These are phyloP conservation scores for Cytospora paraplurivora DNA, from an alignment of 2,329 filamentous ascomycete genomes.

Conservation along the genomic window DNA sequence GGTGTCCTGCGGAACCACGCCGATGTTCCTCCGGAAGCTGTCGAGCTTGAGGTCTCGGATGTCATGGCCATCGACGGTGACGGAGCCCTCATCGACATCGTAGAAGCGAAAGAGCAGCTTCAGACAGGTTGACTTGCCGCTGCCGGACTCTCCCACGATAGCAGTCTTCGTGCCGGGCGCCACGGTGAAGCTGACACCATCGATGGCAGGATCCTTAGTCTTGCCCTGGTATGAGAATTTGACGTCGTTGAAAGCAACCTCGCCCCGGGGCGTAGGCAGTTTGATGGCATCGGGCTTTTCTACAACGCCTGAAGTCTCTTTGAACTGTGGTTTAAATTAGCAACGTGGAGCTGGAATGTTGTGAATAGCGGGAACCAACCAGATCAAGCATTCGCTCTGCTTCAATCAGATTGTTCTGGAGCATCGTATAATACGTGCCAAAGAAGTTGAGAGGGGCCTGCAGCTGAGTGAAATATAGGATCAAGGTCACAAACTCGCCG, in stretches of 20 bases:
- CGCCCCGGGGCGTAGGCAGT: conserved; percentile 39
- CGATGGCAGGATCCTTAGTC: conserved; percentile 40
- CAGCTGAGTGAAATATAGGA: conserved; percentile 63
- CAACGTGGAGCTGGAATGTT: not conserved
- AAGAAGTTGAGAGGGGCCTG: conserved; percentile 66
- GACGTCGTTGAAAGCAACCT: conserved; percentile 47
- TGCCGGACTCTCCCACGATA: conserved; percentile 49
- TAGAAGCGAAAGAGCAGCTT: conserved; percentile 56
- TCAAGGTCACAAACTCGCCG: conserved; percentile 57
- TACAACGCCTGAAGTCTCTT: conserved; percentile 46
- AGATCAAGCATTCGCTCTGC: conserved; percentile 49
- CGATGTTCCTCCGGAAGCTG: conserved; percentile 80
- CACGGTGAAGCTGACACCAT: conserved; percentile 46
- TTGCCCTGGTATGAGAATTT: conserved; percentile 47
- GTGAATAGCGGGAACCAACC: not conserved
- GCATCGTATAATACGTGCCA: conserved; percentile 49
- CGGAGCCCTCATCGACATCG: conserved; percentile 48
- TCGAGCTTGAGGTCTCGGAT: conserved; percentile 84
- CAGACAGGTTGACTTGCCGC: conserved; percentile 52
- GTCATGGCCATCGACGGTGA: conserved; percentile 56
- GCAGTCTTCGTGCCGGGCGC: conserved; percentile 49
- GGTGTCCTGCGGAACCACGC: conserved; percentile 94
- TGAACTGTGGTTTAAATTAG: conserved; percentile 36
- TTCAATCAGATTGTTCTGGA: conserved; percentile 50
- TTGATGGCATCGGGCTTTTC: conserved; percentile 44